These are phyloP conservation scores for Canariomyces notabilis DNA, from an alignment of 2,329 filamentous ascomycete species.

Conservation along the genomic window DNA sequence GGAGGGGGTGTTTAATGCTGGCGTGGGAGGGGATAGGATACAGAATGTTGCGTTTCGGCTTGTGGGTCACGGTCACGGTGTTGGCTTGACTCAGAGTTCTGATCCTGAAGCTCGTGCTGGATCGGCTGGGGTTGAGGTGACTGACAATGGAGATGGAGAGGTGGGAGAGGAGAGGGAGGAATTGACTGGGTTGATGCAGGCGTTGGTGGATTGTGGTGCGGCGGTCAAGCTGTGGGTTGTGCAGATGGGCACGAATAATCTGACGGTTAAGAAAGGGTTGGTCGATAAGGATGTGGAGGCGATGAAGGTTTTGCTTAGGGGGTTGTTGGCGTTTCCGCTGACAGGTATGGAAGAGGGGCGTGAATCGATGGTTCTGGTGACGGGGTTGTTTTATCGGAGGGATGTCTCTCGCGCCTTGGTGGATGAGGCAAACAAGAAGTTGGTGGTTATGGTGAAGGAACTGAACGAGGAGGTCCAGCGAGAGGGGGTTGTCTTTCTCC, in stretches of 20 bases:
- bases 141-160: too few species aligned
- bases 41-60: constrained; percentile 22
- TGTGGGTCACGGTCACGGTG: constrained; percentile 5
- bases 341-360: not conserved
- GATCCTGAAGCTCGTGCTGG: too few species aligned
- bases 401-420: constrained; percentile 10
- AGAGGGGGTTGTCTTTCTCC: constrained; percentile 8
- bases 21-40: constrained; percentile 24
- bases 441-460: not conserved
- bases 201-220: not conserved
- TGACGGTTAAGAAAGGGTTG: constrained; percentile 17
- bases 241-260: constrained; percentile 22
- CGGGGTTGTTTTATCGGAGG: constrained; percentile 15
- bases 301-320: constrained; percentile 6
- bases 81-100: too few species aligned
- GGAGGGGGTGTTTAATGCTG: constrained; percentile 16
- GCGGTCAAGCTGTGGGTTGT: constrained; percentile 20
- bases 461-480: not conserved
- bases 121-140: too few species aligned
- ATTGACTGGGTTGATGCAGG: constrained; percentile 7
- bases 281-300: constrained; percentile 8
- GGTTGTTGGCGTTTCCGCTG: constrained; percentile 5
- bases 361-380: constrained; percentile 14
- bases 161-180: not conserved
- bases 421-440: constrained; percentile 6